Evolutionary conservation across 2,329 filamentous ascomycete species (phyloP).

Genomic region (Furcasterigmium sp.): DNA sequence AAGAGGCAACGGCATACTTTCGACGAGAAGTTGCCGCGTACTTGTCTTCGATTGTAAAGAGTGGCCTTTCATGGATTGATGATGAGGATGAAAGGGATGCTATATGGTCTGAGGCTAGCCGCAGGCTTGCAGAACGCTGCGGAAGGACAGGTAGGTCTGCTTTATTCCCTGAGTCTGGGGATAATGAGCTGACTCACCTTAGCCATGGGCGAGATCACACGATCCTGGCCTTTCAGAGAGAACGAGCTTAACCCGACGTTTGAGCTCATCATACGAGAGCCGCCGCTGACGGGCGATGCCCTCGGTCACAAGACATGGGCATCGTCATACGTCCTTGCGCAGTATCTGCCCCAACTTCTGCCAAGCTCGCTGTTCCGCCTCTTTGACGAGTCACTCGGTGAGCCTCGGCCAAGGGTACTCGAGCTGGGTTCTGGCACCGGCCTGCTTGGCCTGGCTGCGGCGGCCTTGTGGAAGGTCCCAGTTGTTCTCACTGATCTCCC

Average conservation of each 20-base stretch:
- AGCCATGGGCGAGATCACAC: conserved; percentile 52
- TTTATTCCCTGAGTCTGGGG: no score
- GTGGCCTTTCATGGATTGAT: conserved; percentile 61
- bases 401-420: conserved; percentile 40
- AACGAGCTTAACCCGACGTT: conserved; percentile 33
- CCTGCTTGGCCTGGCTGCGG: conserved; percentile 81
- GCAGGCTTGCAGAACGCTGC: conserved; percentile 77
- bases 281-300: conserved; percentile 80
- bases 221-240: conserved; percentile 46
- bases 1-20: conserved; percentile 35
- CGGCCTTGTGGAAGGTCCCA: conserved; percentile 59
- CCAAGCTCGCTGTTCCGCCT: conserved; percentile 39
- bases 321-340: conserved; percentile 80
- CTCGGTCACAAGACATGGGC: conserved; percentile 95
- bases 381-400: conserved; percentile 28
- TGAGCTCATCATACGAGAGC: conserved; percentile 73
- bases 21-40: conserved; percentile 56
- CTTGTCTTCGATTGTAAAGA: conserved; percentile 64
- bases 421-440: conserved; percentile 90
- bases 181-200: no score
- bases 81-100: conserved; percentile 60
- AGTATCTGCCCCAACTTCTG: conserved; percentile 53
- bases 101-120: conserved; percentile 75
- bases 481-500: conserved; percentile 80
- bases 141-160: conserved; percentile 58